Percentiles rank a stretch among this genome's conserved stretches.
Conservation (phyloP, 2,329 filamentous ascomycete genomes). For the Fusarium papillatum region DNA sequence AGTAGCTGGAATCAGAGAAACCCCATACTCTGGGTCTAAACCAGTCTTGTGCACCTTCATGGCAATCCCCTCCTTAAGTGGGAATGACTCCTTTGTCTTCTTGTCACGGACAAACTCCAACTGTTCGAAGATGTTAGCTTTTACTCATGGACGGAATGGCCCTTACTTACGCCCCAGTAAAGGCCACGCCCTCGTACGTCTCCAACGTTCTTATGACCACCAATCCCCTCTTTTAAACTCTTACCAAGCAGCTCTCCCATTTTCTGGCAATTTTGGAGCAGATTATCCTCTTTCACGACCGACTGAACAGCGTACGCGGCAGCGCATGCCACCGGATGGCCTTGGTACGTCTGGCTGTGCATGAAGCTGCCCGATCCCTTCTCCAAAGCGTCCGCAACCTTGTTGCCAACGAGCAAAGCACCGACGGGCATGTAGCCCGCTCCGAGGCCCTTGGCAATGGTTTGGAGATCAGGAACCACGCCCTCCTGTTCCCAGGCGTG, state of each 20-base stretch:
- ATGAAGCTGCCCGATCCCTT: slow-evolving; percentile 54
- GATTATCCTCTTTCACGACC: slow-evolving; percentile 27
- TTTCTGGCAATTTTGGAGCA: slow-evolving; percentile 23
- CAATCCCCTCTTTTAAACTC: slow-evolving; percentile 20
- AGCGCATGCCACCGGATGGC: slow-evolving; percentile 54
- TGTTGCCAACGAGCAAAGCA: slow-evolving; percentile 18
- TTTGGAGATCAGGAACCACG: slow-evolving; percentile 72
- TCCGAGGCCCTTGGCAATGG: slow-evolving; percentile 75
- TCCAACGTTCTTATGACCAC: slow-evolving; percentile 27
- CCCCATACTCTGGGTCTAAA: not conserved
- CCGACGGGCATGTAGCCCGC: slow-evolving; percentile 34
- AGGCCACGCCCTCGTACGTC: slow-evolving; percentile 37
- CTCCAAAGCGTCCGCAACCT: slow-evolving; percentile 20
- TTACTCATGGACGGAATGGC: fast-evolving
- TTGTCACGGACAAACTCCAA: slow-evolving; percentile 30
- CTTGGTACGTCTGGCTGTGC: slow-evolving; percentile 70
- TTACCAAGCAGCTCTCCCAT: not conserved
- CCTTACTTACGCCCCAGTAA: slow-evolving; percentile 36
- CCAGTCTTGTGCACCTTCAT: slow-evolving; percentile 30
- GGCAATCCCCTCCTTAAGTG: not conserved
- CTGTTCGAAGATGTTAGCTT: slow-evolving; percentile 1
- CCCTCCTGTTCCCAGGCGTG: slow-evolving; percentile 75
- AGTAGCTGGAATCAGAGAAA: slow-evolving; percentile 24
- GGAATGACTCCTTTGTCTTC: slow-evolving; percentile 14
- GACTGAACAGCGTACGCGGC: slow-evolving; percentile 54